Base-by-base conservation (phyloP, 305 asterid species). In the Rubia tinctorum region DNA sequence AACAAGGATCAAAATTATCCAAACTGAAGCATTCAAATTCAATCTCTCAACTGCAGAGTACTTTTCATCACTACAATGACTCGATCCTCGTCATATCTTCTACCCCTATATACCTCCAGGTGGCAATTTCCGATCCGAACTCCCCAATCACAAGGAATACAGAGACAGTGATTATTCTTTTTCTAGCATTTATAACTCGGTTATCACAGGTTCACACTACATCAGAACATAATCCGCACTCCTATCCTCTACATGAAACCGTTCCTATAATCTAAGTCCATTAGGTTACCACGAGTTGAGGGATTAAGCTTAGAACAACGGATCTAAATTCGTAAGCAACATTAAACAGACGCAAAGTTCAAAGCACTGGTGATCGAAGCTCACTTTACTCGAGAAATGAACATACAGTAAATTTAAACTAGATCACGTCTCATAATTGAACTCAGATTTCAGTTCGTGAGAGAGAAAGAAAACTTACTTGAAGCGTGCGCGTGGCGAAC, bases 401-500 rank as follows among this genome's bases (percentile, higher is more conserved):
- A n/a, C 18, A 13, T 6, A n/a, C n/a, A 67, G 20, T 20, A n/a
- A 20, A 27, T 8, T 37, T 14, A 55, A 18, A 6, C 8, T 23
- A 55, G 37, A 67, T 67, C 71, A 42, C 18, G 13, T 43, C 56
- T 17, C 56, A 43, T 11, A 10, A 22, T 22, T 42, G 55, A 66
- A 42, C n/a, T 55, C 7, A 20, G 22, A n/a, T 27, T 25, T 68
- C 37, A 45, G 14, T 14, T 22, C 65, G 12, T 22, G 18, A 47
- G 40, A 3, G 20, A 6, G 56, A 13, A 12, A 37, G 7, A 0
- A 3, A 2, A 5, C 25, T 6, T 42, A 85, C 92, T 80, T 88
- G 86, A 67, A 88, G 92, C 37, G 92, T 88, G 8, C 92, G 90
- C 59, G 92, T 88, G 73, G 92, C 92, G 83, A 88, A 88, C 76